These are phyloP conservation scores for Pistacia integerrima DNA, from an alignment of 345 rosid species.

Conservation along the genomic window DNA sequence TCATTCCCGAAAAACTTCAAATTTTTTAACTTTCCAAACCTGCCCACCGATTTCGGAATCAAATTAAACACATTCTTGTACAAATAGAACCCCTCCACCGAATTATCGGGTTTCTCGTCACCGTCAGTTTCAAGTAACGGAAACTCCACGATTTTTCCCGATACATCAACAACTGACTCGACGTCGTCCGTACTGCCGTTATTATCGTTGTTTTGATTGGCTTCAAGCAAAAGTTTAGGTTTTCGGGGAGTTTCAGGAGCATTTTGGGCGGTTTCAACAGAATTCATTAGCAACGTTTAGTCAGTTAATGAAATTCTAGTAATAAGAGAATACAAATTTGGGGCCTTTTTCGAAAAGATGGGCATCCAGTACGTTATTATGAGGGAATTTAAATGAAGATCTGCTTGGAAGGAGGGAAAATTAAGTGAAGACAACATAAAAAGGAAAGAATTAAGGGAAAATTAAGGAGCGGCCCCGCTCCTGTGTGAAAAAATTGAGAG, in stretches of 20 bases:
- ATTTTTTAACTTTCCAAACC: conserved; percentile 51
- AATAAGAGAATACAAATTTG: conserved; percentile 2
- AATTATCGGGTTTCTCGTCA: conserved; percentile 34
- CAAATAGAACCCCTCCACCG: conserved; percentile 64
- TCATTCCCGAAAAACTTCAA: conserved; percentile 87
- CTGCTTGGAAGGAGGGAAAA: conserved; percentile 25
- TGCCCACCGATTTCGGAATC: conserved; percentile 72
- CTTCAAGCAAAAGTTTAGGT: conserved; percentile 18
- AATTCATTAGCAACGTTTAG: conserved; percentile 42
- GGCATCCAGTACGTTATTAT: neutral
- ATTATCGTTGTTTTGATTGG: neutral
- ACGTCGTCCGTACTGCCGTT: conserved; percentile 29
- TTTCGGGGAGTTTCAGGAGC: conserved; percentile 21
- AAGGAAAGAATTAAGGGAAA: conserved; percentile 15
- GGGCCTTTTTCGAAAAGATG: neutral
- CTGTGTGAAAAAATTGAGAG: neutral
- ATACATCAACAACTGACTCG: conserved; percentile 67
- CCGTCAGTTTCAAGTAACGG: conserved; percentile 38
- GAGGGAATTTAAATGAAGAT: conserved; percentile 26
- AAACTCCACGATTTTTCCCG: conserved; percentile 70
- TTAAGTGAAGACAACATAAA: conserved; percentile 1
- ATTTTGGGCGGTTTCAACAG: conserved; percentile 16
- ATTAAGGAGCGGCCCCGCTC: conserved; percentile 22
- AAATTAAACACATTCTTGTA: conserved; percentile 76
- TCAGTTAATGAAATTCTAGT: neutral